Evolutionary conservation across 139 green algal species (phyloP).

Genomic region (Mesotaenium endlicherianum): DNA sequence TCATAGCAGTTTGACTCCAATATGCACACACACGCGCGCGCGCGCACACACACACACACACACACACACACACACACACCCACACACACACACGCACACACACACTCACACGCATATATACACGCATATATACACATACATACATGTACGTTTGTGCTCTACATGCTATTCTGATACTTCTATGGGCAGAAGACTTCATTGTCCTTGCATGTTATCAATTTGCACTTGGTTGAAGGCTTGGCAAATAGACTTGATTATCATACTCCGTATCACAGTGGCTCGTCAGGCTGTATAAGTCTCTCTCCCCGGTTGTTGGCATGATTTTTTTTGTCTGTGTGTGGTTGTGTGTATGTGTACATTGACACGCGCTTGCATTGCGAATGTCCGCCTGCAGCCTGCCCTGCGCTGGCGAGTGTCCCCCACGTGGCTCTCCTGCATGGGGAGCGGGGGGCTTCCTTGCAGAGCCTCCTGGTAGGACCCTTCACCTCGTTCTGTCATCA

Average conservation of each 20-base stretch:
- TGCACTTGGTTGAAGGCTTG: not conserved
- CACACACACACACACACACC: too few relatives aligned
- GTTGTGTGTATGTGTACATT: not conserved
- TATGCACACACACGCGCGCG: too few relatives aligned
- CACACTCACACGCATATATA: too few relatives aligned
- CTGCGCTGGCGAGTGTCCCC: not conserved
- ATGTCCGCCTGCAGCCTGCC: not conserved
- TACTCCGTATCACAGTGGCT: not conserved
- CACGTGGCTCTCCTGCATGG: not conserved
- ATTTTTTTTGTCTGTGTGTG: not conserved
- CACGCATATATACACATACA: too few relatives aligned
- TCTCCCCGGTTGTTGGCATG: not conserved
- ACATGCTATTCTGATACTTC: too few relatives aligned
- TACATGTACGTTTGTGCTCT: too few relatives aligned
- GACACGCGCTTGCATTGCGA: not conserved
- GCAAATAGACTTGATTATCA: not conserved
- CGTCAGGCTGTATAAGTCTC: not conserved
- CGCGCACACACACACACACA: too few relatives aligned
- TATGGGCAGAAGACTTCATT: too few relatives aligned
- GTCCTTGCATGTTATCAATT: not conserved
- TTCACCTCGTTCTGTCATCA: too few relatives aligned
- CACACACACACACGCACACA: too few relatives aligned
- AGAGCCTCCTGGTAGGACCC: not conserved
- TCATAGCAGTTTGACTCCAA: too few relatives aligned
- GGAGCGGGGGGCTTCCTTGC: not conserved